Percentiles rank a stretch among this genome's conserved stretches.
Conservation (phyloP, 2,329 filamentous ascomycete species). For the Penicillium italicum region DNA sequence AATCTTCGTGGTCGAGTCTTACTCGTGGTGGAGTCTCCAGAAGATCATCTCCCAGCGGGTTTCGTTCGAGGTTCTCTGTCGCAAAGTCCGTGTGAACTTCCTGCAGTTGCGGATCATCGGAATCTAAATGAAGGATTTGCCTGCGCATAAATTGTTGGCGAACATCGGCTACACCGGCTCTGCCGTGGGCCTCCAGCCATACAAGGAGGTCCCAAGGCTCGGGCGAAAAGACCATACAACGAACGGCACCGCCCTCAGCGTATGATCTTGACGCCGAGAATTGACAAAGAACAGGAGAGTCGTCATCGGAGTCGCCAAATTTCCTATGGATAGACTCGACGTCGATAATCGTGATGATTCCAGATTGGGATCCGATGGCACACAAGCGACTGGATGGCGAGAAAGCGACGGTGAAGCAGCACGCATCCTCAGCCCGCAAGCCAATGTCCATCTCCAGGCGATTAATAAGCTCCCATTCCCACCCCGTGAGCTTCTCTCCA, state of each 20-base stretch:
- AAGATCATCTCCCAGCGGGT: slow-evolving; percentile 25
- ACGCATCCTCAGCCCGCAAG: slow-evolving; percentile 39
- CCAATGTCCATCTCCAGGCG: slow-evolving; percentile 42
- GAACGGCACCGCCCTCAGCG: slow-evolving; percentile 70
- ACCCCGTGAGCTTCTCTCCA: slow-evolving; percentile 37
- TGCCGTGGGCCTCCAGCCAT: slow-evolving; percentile 80
- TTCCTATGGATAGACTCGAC: slow-evolving; percentile 31
- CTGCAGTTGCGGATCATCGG: slow-evolving; percentile 33
- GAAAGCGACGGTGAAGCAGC: slow-evolving; percentile 49
- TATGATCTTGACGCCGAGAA: slow-evolving; percentile 74
- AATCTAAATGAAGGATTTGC: slow-evolving; percentile 41
- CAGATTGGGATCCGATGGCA: slow-evolving; percentile 50
- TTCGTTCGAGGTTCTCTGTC: slow-evolving; percentile 25
- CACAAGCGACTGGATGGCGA: slow-evolving; percentile 49
- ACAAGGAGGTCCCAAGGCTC: slow-evolving; percentile 85
- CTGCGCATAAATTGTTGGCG: slow-evolving; percentile 46
- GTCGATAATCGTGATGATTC: slow-evolving; percentile 47
- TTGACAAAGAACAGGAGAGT: slow-evolving; percentile 59
- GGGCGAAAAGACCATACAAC: slow-evolving; percentile 89
- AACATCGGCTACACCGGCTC: slow-evolving; percentile 47
- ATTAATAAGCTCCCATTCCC: slow-evolving; percentile 42
- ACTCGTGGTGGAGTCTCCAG: slow-evolving; percentile 23
- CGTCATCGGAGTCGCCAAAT: slow-evolving; percentile 23
- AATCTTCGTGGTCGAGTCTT: slow-evolving; percentile 27
- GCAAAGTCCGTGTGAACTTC: slow-evolving; percentile 33